Conservation (phyloP, 768 basidiomycete species). For the Agaricus subrufescens region DNA sequence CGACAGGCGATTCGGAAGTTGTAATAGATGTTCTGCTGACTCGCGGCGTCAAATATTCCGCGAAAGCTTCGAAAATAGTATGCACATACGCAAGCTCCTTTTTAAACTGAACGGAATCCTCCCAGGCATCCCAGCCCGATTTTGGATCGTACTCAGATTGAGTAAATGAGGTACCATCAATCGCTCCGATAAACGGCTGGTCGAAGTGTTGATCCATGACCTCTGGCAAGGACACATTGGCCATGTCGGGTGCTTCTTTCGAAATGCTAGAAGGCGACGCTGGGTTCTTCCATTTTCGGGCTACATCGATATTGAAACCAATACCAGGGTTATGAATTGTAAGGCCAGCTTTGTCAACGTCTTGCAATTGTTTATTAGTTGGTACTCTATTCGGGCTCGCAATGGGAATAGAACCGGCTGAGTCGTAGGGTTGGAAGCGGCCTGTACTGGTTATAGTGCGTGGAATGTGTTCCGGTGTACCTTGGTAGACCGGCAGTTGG, state of each 20-base stretch:
- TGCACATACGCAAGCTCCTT: slow-evolving; percentile 6
- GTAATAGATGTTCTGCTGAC: background rate
- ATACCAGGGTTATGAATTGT: background rate
- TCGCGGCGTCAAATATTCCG: background rate
- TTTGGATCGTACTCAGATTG: slow-evolving; percentile 20
- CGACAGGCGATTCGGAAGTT: background rate
- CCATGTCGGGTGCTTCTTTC: background rate
- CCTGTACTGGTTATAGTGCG: background rate
- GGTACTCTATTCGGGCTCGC: background rate
- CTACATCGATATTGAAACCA: background rate
- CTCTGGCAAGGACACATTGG: background rate
- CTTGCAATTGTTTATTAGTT: background rate
- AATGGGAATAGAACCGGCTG: background rate
- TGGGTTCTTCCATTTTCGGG: background rate
- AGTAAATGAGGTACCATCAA: slow-evolving; percentile 32
- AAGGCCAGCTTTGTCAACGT: background rate
- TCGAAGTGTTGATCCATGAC: background rate
- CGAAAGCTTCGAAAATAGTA: background rate
- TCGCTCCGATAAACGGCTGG: slow-evolving; percentile 13
- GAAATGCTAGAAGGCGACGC: background rate
- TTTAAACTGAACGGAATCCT: slow-evolving; percentile 4
- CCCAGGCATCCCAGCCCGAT: slow-evolving; percentile 23
- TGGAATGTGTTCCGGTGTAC: background rate
- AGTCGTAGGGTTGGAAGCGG: background rate
- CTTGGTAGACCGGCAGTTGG: background rate